phyloP scores from a whole-genome alignment of 176 grass and related monocot genomes.

The Avena sativa region DNA sequence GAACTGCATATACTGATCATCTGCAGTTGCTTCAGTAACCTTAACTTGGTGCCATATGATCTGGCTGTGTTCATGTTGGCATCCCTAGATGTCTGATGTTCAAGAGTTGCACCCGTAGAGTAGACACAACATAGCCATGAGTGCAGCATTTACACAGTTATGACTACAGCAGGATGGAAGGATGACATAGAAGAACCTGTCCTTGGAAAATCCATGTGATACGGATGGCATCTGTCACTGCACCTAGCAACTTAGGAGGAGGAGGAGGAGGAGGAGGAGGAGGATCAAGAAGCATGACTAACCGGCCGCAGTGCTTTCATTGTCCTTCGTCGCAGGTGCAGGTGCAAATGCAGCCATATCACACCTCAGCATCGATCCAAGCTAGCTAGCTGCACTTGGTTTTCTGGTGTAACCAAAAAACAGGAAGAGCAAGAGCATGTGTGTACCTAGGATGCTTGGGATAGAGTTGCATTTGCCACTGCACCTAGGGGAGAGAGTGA shows the following conservation, averaged over 20 bases:
- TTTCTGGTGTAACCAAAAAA: no score
- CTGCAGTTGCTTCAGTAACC: not conserved
- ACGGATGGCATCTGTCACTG: not conserved
- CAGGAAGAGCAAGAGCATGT: not conserved
- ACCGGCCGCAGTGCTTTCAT: no score
- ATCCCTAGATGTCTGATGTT: not conserved
- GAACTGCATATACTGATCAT: not conserved
- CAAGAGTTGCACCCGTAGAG: not conserved
- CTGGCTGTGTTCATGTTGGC: not conserved
- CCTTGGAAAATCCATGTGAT: no score
- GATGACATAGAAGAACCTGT: no score
- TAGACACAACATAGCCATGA: not conserved
- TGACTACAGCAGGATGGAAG: not conserved
- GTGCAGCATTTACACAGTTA: not conserved
- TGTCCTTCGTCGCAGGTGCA: not conserved
- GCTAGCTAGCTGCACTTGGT: no score
- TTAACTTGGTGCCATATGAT: not conserved
- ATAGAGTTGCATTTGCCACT: slow-evolving; percentile 42
- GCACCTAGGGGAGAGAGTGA: slow-evolving; percentile 37
- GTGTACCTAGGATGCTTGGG: not conserved
- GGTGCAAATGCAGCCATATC: slow-evolving; percentile 23
- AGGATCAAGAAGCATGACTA: not conserved
- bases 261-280: no score
- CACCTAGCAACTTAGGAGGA: not conserved
- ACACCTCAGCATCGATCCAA: not conserved